Evolutionary conservation across 2,329 filamentous ascomycete genomes (phyloP).

Genomic region (Ophiostoma ulmi): DNA sequence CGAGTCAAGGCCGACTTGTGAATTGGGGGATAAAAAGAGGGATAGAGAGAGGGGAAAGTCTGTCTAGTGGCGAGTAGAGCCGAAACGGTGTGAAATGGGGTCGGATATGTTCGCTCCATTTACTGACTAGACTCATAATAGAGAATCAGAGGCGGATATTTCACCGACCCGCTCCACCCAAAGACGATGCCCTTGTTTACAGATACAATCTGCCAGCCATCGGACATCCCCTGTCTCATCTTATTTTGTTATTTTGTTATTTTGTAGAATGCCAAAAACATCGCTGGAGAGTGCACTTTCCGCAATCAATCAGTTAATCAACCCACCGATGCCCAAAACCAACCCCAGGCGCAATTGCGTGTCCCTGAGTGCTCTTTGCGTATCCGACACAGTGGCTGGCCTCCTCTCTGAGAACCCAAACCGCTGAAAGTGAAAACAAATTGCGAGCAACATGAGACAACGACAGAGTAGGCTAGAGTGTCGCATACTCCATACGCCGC

Average conservation of each 20-base stretch:
- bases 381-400: background rate
- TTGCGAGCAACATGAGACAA: constrained; percentile 13
- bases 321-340: constrained; percentile 2
- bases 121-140: background rate
- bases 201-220: background rate
- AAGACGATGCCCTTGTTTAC: background rate
- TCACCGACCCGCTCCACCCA: background rate
- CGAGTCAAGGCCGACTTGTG: background rate
- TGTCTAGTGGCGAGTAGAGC: background rate
- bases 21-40: background rate
- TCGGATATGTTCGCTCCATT: background rate
- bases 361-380: background rate
- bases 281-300: background rate
- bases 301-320: background rate
- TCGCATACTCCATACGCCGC: background rate
- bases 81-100: background rate
- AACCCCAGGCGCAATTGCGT: background rate
- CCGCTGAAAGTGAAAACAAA: background rate
- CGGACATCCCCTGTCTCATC: background rate
- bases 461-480: background rate
- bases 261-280: background rate
- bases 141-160: background rate
- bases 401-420: no score
- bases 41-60: background rate
- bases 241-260: background rate